A percentile compares a stretch with the other conserved stretches of the same genome.
These are phyloP conservation scores for Clonostachys solani DNA, from an alignment of 2,329 filamentous ascomycete species.

Conservation along the genomic window DNA sequence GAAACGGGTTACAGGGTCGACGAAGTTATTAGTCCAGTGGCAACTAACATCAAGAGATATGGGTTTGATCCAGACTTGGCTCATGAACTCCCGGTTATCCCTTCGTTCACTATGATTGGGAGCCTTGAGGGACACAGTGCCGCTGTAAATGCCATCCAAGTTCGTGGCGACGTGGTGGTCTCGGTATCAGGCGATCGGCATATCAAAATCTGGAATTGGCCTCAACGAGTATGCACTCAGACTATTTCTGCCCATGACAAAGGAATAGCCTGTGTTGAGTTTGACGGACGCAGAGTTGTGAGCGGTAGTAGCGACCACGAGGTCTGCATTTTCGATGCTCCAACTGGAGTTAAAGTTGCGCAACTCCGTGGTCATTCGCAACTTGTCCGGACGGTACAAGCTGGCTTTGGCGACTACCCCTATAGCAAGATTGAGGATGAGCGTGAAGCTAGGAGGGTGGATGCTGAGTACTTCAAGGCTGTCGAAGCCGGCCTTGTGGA, in stretches of 20 bases:
- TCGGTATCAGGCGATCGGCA: constrained; percentile 91
- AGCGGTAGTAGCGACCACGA: constrained; percentile 96
- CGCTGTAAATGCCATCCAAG: constrained; percentile 94
- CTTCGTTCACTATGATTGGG: constrained; percentile 74
- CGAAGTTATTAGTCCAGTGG: constrained; percentile 44
- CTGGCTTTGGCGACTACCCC: constrained; percentile 85
- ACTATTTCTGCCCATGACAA: constrained; percentile 87
- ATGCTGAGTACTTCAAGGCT: constrained; percentile 66
- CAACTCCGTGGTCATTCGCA: constrained; percentile 78
- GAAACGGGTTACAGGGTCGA: constrained; percentile 48
- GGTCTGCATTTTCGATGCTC: constrained; percentile 89
- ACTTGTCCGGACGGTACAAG: constrained; percentile 90
- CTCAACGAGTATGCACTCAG: constrained; percentile 68
- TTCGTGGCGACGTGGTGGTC: constrained; percentile 80
- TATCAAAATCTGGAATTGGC: constrained; percentile 94
- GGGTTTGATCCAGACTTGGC: constrained; percentile 44
- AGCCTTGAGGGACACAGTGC: constrained; percentile 80
- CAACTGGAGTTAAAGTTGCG: constrained; percentile 82
- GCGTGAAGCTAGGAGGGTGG: constrained; percentile 67
- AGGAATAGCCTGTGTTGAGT: constrained; percentile 96
- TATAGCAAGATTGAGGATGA: constrained; percentile 74
- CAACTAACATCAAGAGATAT: constrained; percentile 46
- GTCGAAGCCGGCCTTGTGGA: constrained; percentile 45
- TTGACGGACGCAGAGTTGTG: constrained; percentile 88
- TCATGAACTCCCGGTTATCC: constrained; percentile 44